Evolutionary conservation across 2,329 filamentous ascomycete genomes (phyloP).

Genomic region (Colletotrichum costaricense): DNA sequence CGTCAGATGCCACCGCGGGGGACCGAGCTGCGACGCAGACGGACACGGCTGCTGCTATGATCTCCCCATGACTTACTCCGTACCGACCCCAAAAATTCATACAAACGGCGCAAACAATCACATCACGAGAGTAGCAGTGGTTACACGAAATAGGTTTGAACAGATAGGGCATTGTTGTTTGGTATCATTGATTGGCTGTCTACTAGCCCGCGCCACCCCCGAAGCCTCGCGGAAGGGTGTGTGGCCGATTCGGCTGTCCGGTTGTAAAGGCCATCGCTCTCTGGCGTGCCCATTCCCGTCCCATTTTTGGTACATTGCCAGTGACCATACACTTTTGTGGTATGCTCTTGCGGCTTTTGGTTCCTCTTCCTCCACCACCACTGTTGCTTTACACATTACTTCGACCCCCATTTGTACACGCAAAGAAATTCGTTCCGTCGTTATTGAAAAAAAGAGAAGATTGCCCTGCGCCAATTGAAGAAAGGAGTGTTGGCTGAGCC

Average conservation of each 20-base stretch:
- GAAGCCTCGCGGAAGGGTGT: constrained; percentile 9
- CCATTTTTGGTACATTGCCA: constrained; percentile 31
- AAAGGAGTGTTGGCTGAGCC: constrained; percentile 23
- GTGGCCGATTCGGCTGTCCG: constrained; percentile 6
- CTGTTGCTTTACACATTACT: constrained; percentile 30
- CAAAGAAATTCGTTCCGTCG: constrained; percentile 33
- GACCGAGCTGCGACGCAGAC: background rate
- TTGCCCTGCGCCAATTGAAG: background rate
- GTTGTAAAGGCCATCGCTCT: background rate
- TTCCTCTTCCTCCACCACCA: background rate
- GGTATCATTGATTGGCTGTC: constrained; percentile 19
- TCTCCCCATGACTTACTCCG: background rate
- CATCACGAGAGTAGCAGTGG: background rate
- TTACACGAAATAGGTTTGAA: background rate
- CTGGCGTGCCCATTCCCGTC: constrained; percentile 5
- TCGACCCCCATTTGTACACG: constrained; percentile 10
- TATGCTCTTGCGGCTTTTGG: background rate
- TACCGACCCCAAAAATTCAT: background rate
- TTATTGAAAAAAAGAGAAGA: background rate
- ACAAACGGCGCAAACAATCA: background rate
- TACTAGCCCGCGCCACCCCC: constrained; percentile 19
- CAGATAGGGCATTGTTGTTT: constrained; percentile 26
- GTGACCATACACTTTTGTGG: constrained; percentile 6
- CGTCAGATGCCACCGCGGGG: background rate
- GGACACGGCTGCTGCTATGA: background rate